phyloP scores from a whole-genome alignment of 805 yeast genomes.

The Candida tammaniensis region DNA sequence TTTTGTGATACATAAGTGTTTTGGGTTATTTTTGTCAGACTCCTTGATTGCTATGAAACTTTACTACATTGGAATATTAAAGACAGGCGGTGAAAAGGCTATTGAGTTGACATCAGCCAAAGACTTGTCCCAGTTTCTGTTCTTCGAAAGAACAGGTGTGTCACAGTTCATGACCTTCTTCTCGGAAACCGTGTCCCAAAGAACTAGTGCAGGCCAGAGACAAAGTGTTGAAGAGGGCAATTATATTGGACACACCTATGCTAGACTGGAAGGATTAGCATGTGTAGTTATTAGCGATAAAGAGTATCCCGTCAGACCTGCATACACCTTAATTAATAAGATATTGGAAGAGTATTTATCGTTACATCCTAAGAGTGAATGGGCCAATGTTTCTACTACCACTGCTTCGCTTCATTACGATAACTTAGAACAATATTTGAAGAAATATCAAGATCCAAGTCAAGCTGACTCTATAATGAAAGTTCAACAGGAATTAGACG shows the following conservation, averaged over 20 bases:
- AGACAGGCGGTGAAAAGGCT: conserved; percentile 57
- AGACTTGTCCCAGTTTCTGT: conserved; percentile 82
- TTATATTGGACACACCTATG: conserved; percentile 89
- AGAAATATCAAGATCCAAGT: conserved; percentile 91
- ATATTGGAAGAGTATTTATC: conserved; percentile 86
- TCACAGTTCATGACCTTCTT: conserved; percentile 95
- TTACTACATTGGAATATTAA: conserved; percentile 83
- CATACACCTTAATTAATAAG: conserved; percentile 88
- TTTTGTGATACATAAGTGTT: no score
- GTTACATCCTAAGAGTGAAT: conserved; percentile 71
- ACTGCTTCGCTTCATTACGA: conserved; percentile 49
- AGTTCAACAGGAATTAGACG: conserved; percentile 97
- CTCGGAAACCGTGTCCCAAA: conserved; percentile 81
- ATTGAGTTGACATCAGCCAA: conserved; percentile 76
- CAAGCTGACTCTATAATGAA: conserved; percentile 97
- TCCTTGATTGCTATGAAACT: no score
- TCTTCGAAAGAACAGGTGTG: conserved; percentile 79
- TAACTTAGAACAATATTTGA: conserved; percentile 64
- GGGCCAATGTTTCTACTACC: conserved; percentile 52
- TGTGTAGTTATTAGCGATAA: conserved; percentile 92
- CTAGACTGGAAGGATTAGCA: conserved; percentile 85
- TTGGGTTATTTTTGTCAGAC: no score
- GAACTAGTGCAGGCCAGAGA: conserved; percentile 87
- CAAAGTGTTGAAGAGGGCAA: conserved; percentile 90
- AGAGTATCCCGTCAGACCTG: conserved; percentile 96